These are phyloP conservation scores for Curvularia sp. DNA, from an alignment of 2,329 filamentous ascomycete species.

Conservation along the genomic window DNA sequence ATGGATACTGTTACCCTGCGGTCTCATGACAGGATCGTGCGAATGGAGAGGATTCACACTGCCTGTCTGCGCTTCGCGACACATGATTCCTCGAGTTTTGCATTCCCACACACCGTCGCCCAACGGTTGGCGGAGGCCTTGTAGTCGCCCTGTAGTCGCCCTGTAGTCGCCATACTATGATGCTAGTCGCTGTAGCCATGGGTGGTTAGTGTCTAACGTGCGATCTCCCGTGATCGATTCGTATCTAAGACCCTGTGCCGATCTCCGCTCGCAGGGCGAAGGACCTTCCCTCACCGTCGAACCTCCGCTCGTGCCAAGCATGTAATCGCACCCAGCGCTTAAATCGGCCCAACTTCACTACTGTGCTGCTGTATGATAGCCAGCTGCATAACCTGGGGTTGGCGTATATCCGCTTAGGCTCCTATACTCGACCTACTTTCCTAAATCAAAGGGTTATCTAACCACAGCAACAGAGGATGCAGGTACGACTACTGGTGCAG, in stretches of 20 bases:
- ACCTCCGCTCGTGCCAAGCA: conserved; percentile 14
- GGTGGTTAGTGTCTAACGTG: conserved; percentile 1
- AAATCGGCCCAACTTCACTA: conserved; percentile 4
- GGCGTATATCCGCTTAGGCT: conserved; percentile 10
- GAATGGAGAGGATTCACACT: neutral
- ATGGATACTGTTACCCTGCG: neutral
- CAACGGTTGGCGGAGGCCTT: neutral
- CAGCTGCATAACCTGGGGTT: conserved; percentile 9
- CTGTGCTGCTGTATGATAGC: conserved; percentile 6
- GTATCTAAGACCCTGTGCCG: conserved; percentile 18
- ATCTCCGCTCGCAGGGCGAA: conserved; percentile 4
- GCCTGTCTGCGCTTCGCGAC: neutral
- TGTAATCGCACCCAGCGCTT: conserved; percentile 17
- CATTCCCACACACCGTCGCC: neutral
- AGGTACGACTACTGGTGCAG: conserved; percentile 7
- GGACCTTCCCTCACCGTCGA: conserved; percentile 20
- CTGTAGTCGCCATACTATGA: neutral
- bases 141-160: neutral
- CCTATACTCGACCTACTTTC: neutral
- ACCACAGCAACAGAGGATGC: neutral
- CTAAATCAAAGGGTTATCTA: neutral
- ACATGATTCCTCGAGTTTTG: neutral
- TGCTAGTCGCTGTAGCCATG: neutral
- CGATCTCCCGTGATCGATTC: conserved; percentile 16
- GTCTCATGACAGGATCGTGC: neutral